Evolutionary conservation across 2,329 filamentous ascomycete genomes (phyloP).

Genomic region (Colletotrichum cuscutae): DNA sequence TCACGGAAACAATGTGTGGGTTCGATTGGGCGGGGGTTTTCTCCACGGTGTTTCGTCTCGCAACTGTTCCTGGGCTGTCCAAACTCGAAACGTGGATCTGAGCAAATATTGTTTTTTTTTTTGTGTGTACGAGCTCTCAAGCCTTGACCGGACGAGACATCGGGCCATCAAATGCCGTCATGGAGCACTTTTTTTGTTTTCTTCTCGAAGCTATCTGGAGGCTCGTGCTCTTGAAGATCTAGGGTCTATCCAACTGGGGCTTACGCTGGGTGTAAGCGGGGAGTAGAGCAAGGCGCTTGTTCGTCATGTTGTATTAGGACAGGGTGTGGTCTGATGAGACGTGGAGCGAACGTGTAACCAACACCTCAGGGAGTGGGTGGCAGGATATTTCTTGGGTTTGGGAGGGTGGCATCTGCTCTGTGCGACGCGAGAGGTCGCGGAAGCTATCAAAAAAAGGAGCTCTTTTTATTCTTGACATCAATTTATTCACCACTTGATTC

Average conservation of each 20-base stretch:
- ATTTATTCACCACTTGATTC: constrained; percentile 7
- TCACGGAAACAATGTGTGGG: constrained; percentile 27
- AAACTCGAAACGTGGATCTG: constrained; percentile 30
- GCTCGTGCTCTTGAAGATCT: not conserved
- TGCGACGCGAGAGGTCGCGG: constrained; percentile 13
- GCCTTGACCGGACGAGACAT: constrained; percentile 11
- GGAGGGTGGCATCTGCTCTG: constrained; percentile 7
- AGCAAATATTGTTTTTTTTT: constrained; percentile 21
- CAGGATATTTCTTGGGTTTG: constrained; percentile 13
- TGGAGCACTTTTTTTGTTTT: not conserved
- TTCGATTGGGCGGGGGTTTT: constrained; percentile 20
- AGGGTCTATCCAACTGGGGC: constrained; percentile 7
- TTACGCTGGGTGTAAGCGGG: constrained; percentile 31
- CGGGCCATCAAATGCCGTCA: not conserved
- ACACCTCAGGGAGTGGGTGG: constrained; percentile 2
- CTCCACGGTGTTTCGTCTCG: constrained; percentile 32
- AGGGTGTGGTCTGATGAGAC: constrained; percentile 14
- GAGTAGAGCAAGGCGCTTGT: constrained; percentile 1
- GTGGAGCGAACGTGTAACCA: constrained; percentile 14
- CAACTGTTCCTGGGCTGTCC: constrained; percentile 29
- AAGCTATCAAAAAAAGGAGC: constrained; percentile 22
- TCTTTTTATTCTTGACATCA: constrained; percentile 17
- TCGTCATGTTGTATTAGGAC: not conserved
- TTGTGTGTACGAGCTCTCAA: constrained; percentile 14
- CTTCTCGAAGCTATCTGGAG: constrained; percentile 5